Evolutionary conservation across 768 basidiomycete genomes (phyloP).

Genomic region (Cystoderma amianthinum): DNA sequence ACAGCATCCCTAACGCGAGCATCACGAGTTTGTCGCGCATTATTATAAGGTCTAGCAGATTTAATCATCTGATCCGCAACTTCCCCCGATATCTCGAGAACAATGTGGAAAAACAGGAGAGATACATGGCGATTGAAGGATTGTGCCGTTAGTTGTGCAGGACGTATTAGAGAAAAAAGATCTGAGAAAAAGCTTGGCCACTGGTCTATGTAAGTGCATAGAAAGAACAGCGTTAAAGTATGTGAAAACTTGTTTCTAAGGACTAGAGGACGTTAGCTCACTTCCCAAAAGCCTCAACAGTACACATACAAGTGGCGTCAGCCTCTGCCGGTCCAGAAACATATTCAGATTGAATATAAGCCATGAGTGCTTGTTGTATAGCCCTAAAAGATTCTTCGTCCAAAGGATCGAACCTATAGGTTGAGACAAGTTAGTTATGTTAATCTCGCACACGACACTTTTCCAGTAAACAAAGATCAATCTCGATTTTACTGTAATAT

Average conservation of each 20-base stretch:
- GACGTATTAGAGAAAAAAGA: conserved; percentile 66
- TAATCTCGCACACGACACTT: not conserved
- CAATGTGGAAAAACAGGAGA: conserved; percentile 83
- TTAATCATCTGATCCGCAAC: conserved; percentile 96
- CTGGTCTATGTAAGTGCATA: conserved; percentile 79
- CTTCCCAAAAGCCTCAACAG: conserved; percentile 3
- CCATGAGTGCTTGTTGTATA: conserved; percentile 69
- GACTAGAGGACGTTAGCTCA: conserved; percentile 36
- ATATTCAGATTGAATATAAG: conserved; percentile 87
- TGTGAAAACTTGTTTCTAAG: conserved; percentile 94
- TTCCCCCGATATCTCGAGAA: conserved; percentile 94
- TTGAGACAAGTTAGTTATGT: no score
- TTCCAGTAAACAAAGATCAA: not conserved
- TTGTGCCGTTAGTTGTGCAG: conserved; percentile 46
- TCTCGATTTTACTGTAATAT: not conserved
- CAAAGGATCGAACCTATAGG: conserved; percentile 53
- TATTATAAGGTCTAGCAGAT: conserved; percentile 68
- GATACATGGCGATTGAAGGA: conserved; percentile 81
- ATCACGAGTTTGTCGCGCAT: conserved; percentile 74
- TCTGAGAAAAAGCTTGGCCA: conserved; percentile 84
- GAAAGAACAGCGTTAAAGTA: conserved; percentile 83
- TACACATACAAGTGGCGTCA: conserved; percentile 67
- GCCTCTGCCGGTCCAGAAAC: conserved; percentile 80
- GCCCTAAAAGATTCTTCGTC: conserved; percentile 65
- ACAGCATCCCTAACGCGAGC: conserved; percentile 83